Evolutionary conservation across 495 filamentous ascomycete species (phyloP).

Genomic region (Cudoniella acicularis): DNA sequence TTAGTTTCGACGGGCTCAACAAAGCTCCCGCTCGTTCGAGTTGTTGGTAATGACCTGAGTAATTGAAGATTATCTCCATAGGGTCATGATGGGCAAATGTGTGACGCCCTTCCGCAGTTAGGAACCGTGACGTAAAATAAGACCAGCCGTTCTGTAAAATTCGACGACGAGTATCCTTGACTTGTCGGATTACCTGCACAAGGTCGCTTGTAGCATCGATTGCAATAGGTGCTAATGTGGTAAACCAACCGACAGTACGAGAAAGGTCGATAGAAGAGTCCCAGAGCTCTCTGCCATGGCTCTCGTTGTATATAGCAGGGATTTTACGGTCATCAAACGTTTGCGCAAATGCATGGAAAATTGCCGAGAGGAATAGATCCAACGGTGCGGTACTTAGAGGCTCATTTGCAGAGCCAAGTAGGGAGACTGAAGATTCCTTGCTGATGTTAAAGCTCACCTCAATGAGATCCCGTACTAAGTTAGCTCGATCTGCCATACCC

Average conservation of each 20-base stretch:
- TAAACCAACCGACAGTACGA: conserved; percentile 60
- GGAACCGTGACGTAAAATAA: conserved; percentile 42
- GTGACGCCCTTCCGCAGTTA: conserved; percentile 20
- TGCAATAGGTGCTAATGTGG: conserved; percentile 42
- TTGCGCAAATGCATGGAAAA: conserved; percentile 46
- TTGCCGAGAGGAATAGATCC: conserved; percentile 48
- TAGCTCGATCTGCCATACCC: conserved; percentile 39
- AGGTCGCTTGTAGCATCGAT: conserved; percentile 27
- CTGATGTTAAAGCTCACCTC: conserved; percentile 39
- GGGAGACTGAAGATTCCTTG: conserved; percentile 37
- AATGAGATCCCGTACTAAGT: conserved; percentile 40
- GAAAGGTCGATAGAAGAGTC: conserved; percentile 50
- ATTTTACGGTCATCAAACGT: conserved; percentile 21
- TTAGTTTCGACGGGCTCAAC: conserved; percentile 26
- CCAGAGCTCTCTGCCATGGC: conserved; percentile 52
- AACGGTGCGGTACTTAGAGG: conserved; percentile 41
- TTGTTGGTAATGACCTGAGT: conserved; percentile 60
- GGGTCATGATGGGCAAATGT: conserved; percentile 34
- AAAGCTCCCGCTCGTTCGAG: conserved; percentile 46
- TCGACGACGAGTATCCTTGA: conserved; percentile 44
- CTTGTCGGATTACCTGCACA: conserved; percentile 27
- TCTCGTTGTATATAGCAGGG: conserved; percentile 40
- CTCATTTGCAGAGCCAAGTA: conserved; percentile 40
- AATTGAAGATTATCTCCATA: conserved; percentile 70
- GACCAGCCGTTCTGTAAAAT: conserved; percentile 37